Conservation (phyloP, 2,329 filamentous ascomycete species). For the Stagonosporopsis vannaccii region DNA sequence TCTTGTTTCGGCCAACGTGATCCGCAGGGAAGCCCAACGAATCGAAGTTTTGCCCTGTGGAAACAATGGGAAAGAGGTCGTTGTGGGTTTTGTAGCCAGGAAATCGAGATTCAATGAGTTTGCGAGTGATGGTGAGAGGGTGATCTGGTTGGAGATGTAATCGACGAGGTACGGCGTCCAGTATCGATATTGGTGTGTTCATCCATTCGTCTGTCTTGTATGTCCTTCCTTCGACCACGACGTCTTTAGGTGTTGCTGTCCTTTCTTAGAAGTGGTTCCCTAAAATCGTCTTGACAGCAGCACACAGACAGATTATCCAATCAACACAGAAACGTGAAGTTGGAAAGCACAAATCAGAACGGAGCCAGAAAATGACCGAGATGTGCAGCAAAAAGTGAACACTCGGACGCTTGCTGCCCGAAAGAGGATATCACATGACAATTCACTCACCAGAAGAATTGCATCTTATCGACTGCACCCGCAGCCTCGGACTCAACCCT, state of each 20-base stretch:
- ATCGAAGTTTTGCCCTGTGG: conserved; percentile 90
- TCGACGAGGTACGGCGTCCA: conserved; percentile 74
- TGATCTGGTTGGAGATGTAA: conserved; percentile 94
- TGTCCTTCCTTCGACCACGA: conserved; percentile 67
- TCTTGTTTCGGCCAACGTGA: conserved; percentile 84
- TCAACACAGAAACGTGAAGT: not conserved
- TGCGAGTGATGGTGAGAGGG: conserved; percentile 86
- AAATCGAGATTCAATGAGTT: conserved; percentile 91
- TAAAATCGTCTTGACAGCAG: not conserved
- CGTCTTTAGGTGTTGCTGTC: conserved; percentile 32
- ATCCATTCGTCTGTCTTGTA: conserved; percentile 82
- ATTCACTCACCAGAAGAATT: conserved; percentile 44
- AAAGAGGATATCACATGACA: conserved; percentile 39
- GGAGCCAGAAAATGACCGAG: conserved; percentile 16
- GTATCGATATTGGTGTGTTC: conserved; percentile 80
- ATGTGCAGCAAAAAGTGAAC: not conserved
- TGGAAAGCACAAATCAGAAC: not conserved
- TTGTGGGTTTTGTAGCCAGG: conserved; percentile 80
- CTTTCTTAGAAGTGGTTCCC: conserved; percentile 4
- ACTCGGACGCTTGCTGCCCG: not conserved
- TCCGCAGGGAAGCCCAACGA: conserved; percentile 89
- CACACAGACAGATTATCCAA: not conserved
- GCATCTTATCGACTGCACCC: conserved; percentile 31
- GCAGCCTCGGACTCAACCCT: conserved; percentile 20
- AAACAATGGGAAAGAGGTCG: conserved; percentile 81